phyloP scores from a whole-genome alignment of 1,139 yeast genomes.

The Lodderomyces metapsilosis region DNA sequence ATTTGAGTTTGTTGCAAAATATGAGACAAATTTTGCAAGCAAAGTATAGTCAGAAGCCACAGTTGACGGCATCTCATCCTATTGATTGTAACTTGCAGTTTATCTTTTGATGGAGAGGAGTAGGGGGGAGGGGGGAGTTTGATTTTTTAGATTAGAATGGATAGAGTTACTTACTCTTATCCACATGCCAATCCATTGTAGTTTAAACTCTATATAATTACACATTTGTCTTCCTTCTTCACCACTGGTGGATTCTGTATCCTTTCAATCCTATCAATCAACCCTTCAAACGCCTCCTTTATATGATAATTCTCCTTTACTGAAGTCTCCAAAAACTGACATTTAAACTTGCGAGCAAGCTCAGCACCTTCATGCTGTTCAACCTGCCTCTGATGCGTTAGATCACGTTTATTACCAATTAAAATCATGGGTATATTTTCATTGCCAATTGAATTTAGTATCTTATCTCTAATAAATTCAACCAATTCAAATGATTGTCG shows the following conservation, averaged over 20 bases:
- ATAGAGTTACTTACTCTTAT: too few relatives aligned
- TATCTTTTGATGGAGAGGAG: conserved; percentile 21
- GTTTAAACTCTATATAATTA: conserved; percentile 22
- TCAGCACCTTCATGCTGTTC: conserved; percentile 60
- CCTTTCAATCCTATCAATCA: conserved; percentile 71
- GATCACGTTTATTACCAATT: conserved; percentile 83
- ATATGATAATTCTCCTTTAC: conserved; percentile 76
- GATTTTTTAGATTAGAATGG: too few relatives aligned
- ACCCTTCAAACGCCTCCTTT: conserved; percentile 59
- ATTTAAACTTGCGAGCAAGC: conserved; percentile 59
- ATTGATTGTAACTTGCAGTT: conserved; percentile 74
- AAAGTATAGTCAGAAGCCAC: conserved; percentile 87
- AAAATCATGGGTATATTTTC: conserved; percentile 76
- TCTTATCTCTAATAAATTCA: conserved; percentile 78
- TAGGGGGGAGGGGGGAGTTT: too few relatives aligned
- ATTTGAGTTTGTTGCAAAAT: conserved; percentile 72
- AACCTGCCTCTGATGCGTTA: conserved; percentile 65
- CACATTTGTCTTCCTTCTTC: conserved; percentile 39
- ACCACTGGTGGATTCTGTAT: conserved; percentile 49
- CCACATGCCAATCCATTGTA: too few relatives aligned
- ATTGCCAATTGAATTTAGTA: conserved; percentile 71
- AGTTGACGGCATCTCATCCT: conserved; percentile 80
- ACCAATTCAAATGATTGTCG: conserved; percentile 78
- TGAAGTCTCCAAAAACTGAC: conserved; percentile 77
- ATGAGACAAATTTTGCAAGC: conserved; percentile 69